Evolutionary conservation across 2,329 filamentous ascomycete species (phyloP), one percentile per base, ranked within the genome.

Genomic region (Aspergillus ustus): DNA sequence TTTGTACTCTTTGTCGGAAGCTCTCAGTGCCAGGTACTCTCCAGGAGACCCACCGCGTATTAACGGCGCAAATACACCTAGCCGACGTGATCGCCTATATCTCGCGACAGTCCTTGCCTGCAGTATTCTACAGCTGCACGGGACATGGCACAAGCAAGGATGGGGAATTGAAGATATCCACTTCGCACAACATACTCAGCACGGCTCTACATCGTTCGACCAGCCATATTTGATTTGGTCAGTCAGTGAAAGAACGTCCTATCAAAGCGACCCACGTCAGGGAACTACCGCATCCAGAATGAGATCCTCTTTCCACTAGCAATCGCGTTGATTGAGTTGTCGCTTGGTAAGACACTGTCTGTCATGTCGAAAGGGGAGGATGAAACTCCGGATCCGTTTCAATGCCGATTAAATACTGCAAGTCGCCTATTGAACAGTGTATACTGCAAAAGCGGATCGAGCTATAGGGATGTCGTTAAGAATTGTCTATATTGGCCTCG

Each of bases 61-160:
- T 4, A 4, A 2, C 11, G 3, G 34, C 11, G 4, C 34, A 11
- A 37, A 11, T 11, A 15, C 11, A 15, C 34, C 15, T 15, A 13
- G 34, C 34, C 25, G 53, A 19, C 28, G 43, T 5, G 53, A 56
- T 22, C 17, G 29, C 5, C 22, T 56, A 3, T 45, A 45, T 17
- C 19, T 40, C 28, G 53, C 53, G 22, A 43, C 44, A n/a, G 29
- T n/a, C 7, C 53, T 56, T 5, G 53, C 53, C n/a, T 56, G 43
- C 22, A 20, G 43, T 8, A 44, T 56, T 2, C 5, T 56, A 15
- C 43, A 48, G 29, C n/a, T 19, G 8, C 43, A 48, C 15, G 25
- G 44, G 3, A 48, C 8, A 13, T 49, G 53, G 53, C 9, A 48
- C 17, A 40, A 56, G 15, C 43, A 9, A 15, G n/a, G 17, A 2